These are phyloP conservation scores for Neurospora sp. DNA, from an alignment of 2,329 filamentous ascomycete genomes.

Conservation along the genomic window DNA sequence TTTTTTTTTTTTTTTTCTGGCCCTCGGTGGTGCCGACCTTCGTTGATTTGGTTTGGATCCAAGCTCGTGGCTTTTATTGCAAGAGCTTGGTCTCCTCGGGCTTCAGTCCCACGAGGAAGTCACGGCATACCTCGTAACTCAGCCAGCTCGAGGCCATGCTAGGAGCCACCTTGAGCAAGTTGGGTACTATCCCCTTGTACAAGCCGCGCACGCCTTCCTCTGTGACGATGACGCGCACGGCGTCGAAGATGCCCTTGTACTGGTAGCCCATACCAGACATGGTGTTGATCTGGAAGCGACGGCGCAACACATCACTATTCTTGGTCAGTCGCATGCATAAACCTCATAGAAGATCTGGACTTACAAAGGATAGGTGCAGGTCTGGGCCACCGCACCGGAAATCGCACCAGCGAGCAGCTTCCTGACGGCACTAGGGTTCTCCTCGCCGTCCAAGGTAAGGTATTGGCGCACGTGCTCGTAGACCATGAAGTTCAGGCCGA, in stretches of 20 bases:
- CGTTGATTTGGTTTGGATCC: background rate
- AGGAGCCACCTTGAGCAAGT: slow-evolving; percentile 91
- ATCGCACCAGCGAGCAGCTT: slow-evolving; percentile 87
- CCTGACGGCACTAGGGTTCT: slow-evolving; percentile 67
- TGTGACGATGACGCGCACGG: slow-evolving; percentile 67
- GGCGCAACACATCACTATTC: slow-evolving; percentile 73
- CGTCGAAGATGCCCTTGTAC: slow-evolving; percentile 81
- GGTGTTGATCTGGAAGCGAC: slow-evolving; percentile 96
- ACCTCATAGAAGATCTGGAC: slow-evolving; percentile 20
- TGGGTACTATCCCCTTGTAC: slow-evolving; percentile 94
- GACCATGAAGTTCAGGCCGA: slow-evolving; percentile 97
- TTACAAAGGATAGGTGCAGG: slow-evolving; percentile 96
- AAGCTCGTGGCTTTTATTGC: slow-evolving; percentile 13
- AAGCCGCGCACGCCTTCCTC: slow-evolving; percentile 79
- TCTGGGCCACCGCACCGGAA: slow-evolving; percentile 93
- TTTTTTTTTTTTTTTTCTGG: background rate
- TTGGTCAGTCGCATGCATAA: slow-evolving; percentile 3
- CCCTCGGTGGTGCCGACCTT: background rate
- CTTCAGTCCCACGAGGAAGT: slow-evolving; percentile 63
- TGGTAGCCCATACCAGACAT: slow-evolving; percentile 98
- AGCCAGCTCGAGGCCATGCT: slow-evolving; percentile 99
- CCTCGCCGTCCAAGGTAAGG: slow-evolving; percentile 79
- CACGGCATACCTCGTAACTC: slow-evolving; percentile 88
- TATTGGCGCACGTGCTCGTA: slow-evolving; percentile 82
- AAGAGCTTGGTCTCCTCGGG: slow-evolving; percentile 27